Percentiles rank a stretch among this genome's conserved stretches.
Evolutionary conservation across 2,329 filamentous ascomycete genomes (phyloP).

Genomic region (Penicillium sp.): DNA sequence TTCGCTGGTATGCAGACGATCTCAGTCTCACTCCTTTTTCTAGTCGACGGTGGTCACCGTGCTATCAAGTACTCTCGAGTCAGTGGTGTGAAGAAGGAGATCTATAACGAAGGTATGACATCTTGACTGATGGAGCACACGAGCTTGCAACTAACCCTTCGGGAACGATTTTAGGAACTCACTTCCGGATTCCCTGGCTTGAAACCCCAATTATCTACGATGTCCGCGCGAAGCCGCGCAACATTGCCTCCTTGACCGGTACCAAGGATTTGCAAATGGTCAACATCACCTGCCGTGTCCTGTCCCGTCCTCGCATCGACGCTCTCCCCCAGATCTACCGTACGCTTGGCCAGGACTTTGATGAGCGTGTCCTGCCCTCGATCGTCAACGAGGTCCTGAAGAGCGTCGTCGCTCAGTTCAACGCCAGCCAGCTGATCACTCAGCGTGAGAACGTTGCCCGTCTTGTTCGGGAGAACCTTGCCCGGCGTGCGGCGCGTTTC

Average conservation of each 20-base stretch:
- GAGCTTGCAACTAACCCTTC: slow-evolving; percentile 15
- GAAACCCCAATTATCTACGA: slow-evolving; percentile 97
- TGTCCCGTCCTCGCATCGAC: slow-evolving; percentile 84
- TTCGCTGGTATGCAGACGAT: background rate
- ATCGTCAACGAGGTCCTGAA: slow-evolving; percentile 99
- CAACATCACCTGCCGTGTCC: slow-evolving; percentile 99
- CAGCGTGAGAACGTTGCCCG: slow-evolving; percentile 96
- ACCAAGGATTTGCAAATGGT: slow-evolving; percentile 99
- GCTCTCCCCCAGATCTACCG: slow-evolving; percentile 96
- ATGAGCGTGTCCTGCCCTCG: slow-evolving; percentile 92
- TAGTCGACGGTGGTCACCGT: slow-evolving; percentile 95
- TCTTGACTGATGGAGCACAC: background rate
- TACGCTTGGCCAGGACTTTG: slow-evolving; percentile 92
- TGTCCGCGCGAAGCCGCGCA: slow-evolving; percentile 95
- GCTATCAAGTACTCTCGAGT: slow-evolving; percentile 97
- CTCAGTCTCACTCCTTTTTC: slow-evolving; percentile 3
- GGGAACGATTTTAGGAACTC: slow-evolving; percentile 67
- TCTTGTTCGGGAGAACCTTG: slow-evolving; percentile 90
- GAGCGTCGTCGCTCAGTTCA: slow-evolving; percentile 98
- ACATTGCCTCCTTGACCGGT: slow-evolving; percentile 93
- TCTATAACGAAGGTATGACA: slow-evolving; percentile 82
- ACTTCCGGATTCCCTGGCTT: slow-evolving; percentile 93
- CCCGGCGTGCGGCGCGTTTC: slow-evolving; percentile 87
- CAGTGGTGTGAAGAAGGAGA: slow-evolving; percentile 92
- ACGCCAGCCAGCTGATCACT: slow-evolving; percentile 96